Evolutionary conservation across 345 rosid genomes (phyloP).

Genomic region (Lagerstroemia speciosa): DNA sequence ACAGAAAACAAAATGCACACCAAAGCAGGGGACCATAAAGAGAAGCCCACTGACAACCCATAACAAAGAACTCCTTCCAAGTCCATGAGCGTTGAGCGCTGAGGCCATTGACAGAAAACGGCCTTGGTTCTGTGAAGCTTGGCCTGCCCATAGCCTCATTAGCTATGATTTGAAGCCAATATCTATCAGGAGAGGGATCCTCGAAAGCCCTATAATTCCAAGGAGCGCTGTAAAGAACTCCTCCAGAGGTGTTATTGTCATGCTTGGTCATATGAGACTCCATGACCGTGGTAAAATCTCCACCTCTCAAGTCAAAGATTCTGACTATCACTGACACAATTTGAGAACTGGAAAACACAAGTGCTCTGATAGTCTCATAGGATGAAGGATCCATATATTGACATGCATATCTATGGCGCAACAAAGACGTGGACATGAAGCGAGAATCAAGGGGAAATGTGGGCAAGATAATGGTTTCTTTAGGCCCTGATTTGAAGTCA

Average conservation of each 20-base stretch:
- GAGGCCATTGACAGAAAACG: constrained; percentile 72
- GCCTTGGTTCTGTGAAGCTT: constrained; percentile 52
- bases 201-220: constrained; percentile 89
- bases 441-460: constrained; percentile 91
- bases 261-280: constrained; percentile 62
- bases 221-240: constrained; percentile 58
- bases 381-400: constrained; percentile 61
- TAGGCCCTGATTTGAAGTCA: constrained; percentile 48
- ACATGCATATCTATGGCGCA: constrained; percentile 48
- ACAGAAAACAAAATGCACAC: constrained; percentile 31
- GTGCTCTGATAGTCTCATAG: constrained; percentile 71
- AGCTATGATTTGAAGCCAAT: constrained; percentile 79
- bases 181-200: constrained; percentile 80
- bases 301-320: constrained; percentile 61
- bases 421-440: constrained; percentile 68
- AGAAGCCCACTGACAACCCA: constrained; percentile 81
- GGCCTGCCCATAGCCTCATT: constrained; percentile 45
- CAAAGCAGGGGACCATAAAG: constrained; percentile 68
- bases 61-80: constrained; percentile 81
- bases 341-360: constrained; percentile 67
- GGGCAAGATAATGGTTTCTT: constrained; percentile 59
- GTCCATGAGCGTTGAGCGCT: constrained; percentile 63
- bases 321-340: constrained; percentile 59
- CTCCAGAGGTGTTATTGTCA: constrained; percentile 40
- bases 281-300: constrained; percentile 47